Evolutionary conservation across 2,329 filamentous ascomycete genomes (phyloP).

Genomic region (Xylaria sp.): DNA sequence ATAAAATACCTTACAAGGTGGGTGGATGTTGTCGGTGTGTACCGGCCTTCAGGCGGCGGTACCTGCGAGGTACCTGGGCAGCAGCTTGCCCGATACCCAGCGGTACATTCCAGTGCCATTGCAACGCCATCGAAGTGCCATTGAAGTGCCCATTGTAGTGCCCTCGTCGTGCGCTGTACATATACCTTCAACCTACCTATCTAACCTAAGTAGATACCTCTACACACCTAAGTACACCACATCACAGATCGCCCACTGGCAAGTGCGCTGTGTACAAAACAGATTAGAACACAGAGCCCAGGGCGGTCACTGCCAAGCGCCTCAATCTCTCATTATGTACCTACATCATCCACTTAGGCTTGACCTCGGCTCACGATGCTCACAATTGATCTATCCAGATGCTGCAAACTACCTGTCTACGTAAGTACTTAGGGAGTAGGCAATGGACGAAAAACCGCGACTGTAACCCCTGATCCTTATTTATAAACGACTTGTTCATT

Average conservation of each 20-base stretch:
- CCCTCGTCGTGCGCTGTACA: no score
- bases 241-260: neutral
- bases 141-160: no score
- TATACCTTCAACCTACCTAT: neutral
- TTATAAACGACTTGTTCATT: no score
- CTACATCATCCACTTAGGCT: neutral
- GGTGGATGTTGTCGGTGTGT: constrained; percentile 20
- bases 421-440: no score
- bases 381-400: neutral
- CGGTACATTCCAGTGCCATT: neutral
- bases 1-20: constrained; percentile 10
- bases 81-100: neutral
- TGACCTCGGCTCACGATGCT: neutral
- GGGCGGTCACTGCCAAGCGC: constrained; percentile 3
- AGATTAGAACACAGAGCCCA: neutral
- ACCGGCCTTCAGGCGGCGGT: constrained; percentile 3
- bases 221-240: neutral
- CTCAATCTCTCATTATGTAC: no score
- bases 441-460: no score
- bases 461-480: no score
- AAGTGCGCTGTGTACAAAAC: neutral
- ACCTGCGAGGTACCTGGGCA: constrained; percentile 13
- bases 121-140: no score
- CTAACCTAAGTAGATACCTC: no score
- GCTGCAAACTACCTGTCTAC: no score